phyloP scores from a whole-genome alignment of 177 flowering plant genomes.

The Vitis hybrid region DNA sequence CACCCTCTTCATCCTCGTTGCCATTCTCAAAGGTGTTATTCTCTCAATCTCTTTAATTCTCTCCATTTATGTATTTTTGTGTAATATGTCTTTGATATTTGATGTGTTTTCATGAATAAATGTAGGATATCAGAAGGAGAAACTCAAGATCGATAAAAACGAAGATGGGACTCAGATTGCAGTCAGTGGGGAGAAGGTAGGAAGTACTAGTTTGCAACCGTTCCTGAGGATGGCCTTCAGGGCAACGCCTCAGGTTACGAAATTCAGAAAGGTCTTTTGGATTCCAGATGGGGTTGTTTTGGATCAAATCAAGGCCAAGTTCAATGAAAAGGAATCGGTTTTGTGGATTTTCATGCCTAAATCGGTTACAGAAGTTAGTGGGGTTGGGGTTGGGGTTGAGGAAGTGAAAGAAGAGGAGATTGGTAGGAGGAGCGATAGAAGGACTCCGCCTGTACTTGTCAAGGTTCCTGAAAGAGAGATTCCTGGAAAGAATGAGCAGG shows the following conservation, averaged over 20 bases:
- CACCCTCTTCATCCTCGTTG: slow-evolving; percentile 56
- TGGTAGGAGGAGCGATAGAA: background rate
- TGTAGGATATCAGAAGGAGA: slow-evolving; percentile 52
- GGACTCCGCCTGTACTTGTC: background rate
- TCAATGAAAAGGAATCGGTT: slow-evolving; percentile 41
- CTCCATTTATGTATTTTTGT: too few species aligned
- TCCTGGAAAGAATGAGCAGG: background rate
- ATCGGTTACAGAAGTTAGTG: slow-evolving; percentile 41
- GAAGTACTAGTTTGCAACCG: slow-evolving; percentile 39
- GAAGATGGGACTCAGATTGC: slow-evolving; percentile 50
- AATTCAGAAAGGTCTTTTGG: slow-evolving; percentile 46
- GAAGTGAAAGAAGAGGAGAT: slow-evolving; percentile 44
- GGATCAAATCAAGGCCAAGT: slow-evolving; percentile 56
- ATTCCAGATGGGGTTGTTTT: slow-evolving; percentile 57
- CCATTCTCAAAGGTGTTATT: slow-evolving; percentile 53
- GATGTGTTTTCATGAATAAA: background rate
- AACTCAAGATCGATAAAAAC: slow-evolving; percentile 50
- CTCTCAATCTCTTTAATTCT: background rate
- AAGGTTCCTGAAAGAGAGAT: slow-evolving; percentile 3
- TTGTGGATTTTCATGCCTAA: slow-evolving; percentile 64
- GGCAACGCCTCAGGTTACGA: slow-evolving; percentile 38
- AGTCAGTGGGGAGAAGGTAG: slow-evolving; percentile 48
- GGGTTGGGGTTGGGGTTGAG: slow-evolving; percentile 37
- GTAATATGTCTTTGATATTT: too few species aligned
- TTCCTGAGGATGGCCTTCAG: slow-evolving; percentile 37